Percentiles rank a stretch among this genome's conserved stretches.
These are phyloP conservation scores for Penicillium mononematosum DNA, from an alignment of 495 filamentous ascomycete genomes.

Conservation along the genomic window DNA sequence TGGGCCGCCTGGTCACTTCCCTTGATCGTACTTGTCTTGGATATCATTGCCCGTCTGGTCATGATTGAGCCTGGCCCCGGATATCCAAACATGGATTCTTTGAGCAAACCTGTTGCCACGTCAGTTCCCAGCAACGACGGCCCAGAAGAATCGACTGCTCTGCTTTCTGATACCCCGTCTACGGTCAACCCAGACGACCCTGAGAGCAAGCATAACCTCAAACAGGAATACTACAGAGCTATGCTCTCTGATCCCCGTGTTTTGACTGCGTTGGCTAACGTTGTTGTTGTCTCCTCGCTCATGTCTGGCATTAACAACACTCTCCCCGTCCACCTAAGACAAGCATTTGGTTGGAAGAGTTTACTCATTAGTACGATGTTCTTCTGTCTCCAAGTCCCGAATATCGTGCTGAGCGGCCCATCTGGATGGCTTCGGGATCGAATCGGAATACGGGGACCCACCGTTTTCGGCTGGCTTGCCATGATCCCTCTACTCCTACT, in stretches of 20 bases:
- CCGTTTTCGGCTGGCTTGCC: constrained; percentile 8
- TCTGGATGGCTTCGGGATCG: constrained; percentile 22
- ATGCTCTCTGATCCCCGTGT: constrained; percentile 16
- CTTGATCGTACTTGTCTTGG: constrained; percentile 14
- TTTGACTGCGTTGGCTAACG: constrained; percentile 4
- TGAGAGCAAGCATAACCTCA: neutral
- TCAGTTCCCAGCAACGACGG: neutral
- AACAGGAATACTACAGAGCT: constrained; percentile 10
- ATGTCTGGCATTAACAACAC: constrained; percentile 13
- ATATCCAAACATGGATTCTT: neutral
- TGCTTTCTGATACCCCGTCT: neutral
- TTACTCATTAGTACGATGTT: constrained; percentile 19
- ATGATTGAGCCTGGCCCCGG: constrained; percentile 15
- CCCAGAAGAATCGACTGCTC: constrained; percentile 6
- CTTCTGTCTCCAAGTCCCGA: constrained; percentile 14
- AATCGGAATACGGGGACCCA: constrained; percentile 12
- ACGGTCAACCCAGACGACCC: neutral
- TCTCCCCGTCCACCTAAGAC: constrained; percentile 17
- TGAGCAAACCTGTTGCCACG: neutral
- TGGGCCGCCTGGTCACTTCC: constrained; percentile 19
- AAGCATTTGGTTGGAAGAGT: constrained; percentile 17
- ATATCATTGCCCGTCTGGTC: constrained; percentile 15
- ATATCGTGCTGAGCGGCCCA: constrained; percentile 13
- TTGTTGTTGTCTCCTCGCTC: constrained; percentile 6
- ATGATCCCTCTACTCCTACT: constrained; percentile 9